Evolutionary conservation across 2,329 filamentous ascomycete species (phyloP), one percentile per base, ranked within the genome.

Genomic region (Plectosphaerella cucumerina): DNA sequence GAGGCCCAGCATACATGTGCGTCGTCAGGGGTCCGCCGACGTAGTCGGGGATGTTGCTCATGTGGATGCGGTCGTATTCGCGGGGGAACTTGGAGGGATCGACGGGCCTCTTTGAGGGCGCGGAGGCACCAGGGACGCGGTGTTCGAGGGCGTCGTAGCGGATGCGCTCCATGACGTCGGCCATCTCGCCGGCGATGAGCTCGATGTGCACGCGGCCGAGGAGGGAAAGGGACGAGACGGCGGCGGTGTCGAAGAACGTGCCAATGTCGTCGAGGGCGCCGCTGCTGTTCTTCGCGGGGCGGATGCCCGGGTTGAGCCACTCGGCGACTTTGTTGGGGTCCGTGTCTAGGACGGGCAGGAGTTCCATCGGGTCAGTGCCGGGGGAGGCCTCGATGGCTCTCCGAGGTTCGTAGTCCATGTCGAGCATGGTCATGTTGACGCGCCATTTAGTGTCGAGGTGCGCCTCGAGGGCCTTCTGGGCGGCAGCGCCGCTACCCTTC

Each of bases 41-140:
- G 48, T 64, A 66, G 47, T 66, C 64, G 58, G 63, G 62, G 17
- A 65, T 57, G 34, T 66, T 65, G 57, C 61, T 66, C 59, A 63
- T 56, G 35, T 65, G 59, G 9, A 66, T 60, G 8, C 58, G 47
- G 44, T 65, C 62, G 47, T 62, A 66, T 14, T 43, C 50, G 10
- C 50, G 48, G 3, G 62, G 64, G 54, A 62, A 67, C 2, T 26
- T 49, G 14, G 51, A 56, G 12, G 56, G 51, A 49, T 60, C 56
- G 14, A 56, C 44, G 9, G 41, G 35, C 37, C 14, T 39, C 5
- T 46, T 20, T 3, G 8, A 8, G 26, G 26, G 26, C 4, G 26
- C 26, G 26, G 26, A 31, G n/a, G n/a, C n/a, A n/a, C n/a, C n/a
- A 31, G 26, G 26, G 35, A 41, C n/a, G 6, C 57, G 51, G 15